A percentile compares a stretch with the other conserved stretches of the same genome.
Evolutionary conservation across 495 filamentous ascomycete species (phyloP).

Genomic region (Aspergillus nanangensis): DNA sequence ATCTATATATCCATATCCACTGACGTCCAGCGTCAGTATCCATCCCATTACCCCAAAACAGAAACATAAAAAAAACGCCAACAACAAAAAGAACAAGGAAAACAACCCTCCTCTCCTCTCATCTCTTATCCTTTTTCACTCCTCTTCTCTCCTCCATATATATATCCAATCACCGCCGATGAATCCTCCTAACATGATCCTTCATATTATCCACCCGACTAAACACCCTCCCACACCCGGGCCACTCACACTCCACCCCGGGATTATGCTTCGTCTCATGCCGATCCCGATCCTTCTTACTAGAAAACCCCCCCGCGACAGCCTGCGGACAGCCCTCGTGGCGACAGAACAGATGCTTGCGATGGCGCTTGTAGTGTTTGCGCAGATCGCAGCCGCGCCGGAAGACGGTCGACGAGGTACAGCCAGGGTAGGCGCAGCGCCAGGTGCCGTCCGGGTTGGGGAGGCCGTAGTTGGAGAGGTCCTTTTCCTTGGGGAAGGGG

Average conservation of each 20-base stretch:
- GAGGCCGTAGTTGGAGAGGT: constrained; percentile 25
- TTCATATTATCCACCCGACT: constrained; percentile 65
- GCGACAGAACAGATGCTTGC: constrained; percentile 59
- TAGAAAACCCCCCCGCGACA: constrained; percentile 54
- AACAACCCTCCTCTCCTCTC: no score
- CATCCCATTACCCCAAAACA: no score
- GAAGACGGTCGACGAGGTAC: constrained; percentile 52
- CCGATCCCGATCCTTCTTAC: constrained; percentile 58
- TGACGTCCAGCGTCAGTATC: no score
- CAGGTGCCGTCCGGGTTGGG: constrained; percentile 33
- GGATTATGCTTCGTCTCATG: constrained; percentile 64
- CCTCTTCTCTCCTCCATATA: constrained; percentile 9
- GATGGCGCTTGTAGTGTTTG: constrained; percentile 61
- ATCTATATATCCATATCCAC: no score
- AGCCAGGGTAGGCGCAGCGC: constrained; percentile 55
- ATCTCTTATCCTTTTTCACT: constrained; percentile 22
- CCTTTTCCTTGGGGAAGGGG: background rate
- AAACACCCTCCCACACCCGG: constrained; percentile 54
- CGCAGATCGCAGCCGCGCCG: constrained; percentile 59
- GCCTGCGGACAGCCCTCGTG: constrained; percentile 56
- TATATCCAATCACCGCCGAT: constrained; percentile 17
- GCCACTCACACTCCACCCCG: constrained; percentile 52
- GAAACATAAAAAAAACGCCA: no score
- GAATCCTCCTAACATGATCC: constrained; percentile 50
- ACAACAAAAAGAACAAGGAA: no score